Evolutionary conservation across 2,329 filamentous ascomycete species (phyloP), one percentile per base, ranked within the genome.

Genomic region (Stemphylium lycopersici): DNA sequence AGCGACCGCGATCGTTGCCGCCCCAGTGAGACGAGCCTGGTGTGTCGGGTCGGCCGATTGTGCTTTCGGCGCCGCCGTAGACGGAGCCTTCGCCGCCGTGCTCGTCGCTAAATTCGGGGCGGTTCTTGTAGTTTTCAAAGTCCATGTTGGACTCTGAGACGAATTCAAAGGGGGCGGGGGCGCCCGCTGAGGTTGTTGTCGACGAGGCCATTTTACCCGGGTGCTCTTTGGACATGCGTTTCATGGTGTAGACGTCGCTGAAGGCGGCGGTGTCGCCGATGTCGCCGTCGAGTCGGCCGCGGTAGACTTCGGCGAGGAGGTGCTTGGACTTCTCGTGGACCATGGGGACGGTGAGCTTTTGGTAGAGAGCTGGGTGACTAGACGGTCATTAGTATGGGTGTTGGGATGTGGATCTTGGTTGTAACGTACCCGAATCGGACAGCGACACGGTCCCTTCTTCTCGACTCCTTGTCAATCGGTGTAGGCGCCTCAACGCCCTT

Each of bases 281-380:
- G 2, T 81, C 81, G 22, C 85, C 84, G 52, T 91, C 88, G 20
- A 96, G 78, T 4, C 93, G 88, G 10, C 93, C 93, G 20, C 87
- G 87, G 73, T 97, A 97, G 44, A 99, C 83, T 38, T 90, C 86
- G n/a, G 89, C 88, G 8, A 99, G 83, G 36, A 95, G 83, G 55
- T 95, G 92, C 67, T 95, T 90, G 2, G 91, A 91, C 76, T 90
- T 96, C 48, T 91, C 89, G 67, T 96, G 89, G 3, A 98, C 93
- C 93, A 98, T 97, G 2, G 93, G 93, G 0, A 92, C 96, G 65
- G 93, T 93, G 16, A 98, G 82, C 3, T 90, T 89, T 74, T 90
- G 90, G 79, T 95, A 96, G 13, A 98, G 82, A 4, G 90, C 92
- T 1, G 93, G 95, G 72, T 99, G 91, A 2, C 92, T 59, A 10